Evolutionary conservation across 306 rosid species (phyloP), one percentile per base, ranked within the genome.

Genomic region (Castanea mollissima): DNA sequence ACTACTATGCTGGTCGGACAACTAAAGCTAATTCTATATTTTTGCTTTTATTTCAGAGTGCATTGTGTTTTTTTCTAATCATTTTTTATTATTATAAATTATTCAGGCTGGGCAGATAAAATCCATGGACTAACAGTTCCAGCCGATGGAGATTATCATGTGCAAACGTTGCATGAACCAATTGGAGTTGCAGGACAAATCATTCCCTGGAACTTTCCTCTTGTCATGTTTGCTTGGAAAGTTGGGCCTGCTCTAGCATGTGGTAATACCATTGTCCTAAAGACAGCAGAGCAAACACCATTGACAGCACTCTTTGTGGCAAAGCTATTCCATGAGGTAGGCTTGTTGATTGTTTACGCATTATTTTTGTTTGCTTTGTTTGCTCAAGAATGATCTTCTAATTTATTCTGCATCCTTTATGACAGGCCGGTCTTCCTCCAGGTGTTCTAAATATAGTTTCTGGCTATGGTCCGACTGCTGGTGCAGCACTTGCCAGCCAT

Each of bases 231-330:
- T 86, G 92, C 92, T 57, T 94, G 97, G 97, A 94, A 94, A 89
- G 97, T 94, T 79, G 99, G 99, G 20, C 99, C 99, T 18, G 99
- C 99, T 60, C 85, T 94, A 73, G 99, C 99, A 12, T 88, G 95
- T 83, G 99, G 99, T 34, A 94, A 94, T 71, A 88, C 97, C 9
- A 75, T 92, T 32, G 90, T 94, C 68, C 88, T 94, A 8, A 94
- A 94, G 86, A 83, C 85, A 21, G 97, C 98, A 12, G 97, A 92
- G 84, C 99, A 94, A 83, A 94, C 99, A 5, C 99, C 99, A 0
- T 81, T 94, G 2, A 89, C 99, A 8, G 99, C 99, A 41, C 93
- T 94, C 55, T 81, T 77, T 54, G 93, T 55, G 1, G 97, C 90
- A 41, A 92, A 87, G 82, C 86, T 94, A 74, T 74, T 92, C 67